A percentile compares a stretch with the other conserved stretches of the same genome.
Conservation (phyloP, 176 grass and related monocot species). For the Musa schizocarpa region DNA sequence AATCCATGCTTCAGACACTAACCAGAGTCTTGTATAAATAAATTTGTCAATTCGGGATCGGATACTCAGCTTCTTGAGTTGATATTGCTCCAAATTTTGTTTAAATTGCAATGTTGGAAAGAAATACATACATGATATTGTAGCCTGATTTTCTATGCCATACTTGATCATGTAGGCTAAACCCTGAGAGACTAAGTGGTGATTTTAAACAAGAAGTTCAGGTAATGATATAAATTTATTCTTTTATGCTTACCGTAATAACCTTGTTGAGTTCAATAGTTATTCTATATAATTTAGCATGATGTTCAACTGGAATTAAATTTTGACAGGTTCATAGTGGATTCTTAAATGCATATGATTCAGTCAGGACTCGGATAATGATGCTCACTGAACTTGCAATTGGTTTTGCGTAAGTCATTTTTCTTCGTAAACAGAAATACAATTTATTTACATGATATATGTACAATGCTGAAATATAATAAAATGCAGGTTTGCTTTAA, state of each 20-base stretch:
- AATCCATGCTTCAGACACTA: background rate
- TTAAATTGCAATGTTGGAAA: background rate
- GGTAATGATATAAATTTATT: constrained; percentile 42
- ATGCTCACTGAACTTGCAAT: constrained; percentile 49
- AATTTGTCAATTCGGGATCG: background rate
- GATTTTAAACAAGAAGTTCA: constrained; percentile 88
- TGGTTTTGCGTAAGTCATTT: constrained; percentile 48
- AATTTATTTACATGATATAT: too few relatives aligned
- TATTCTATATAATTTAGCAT: constrained; percentile 15
- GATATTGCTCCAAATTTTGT: background rate
- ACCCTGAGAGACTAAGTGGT: constrained; percentile 80
- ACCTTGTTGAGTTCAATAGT: constrained; percentile 5
- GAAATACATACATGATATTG: background rate
- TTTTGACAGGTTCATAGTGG: constrained; percentile 78
- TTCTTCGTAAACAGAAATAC: background rate
- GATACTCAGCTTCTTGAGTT: background rate
- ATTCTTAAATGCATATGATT: constrained; percentile 93
- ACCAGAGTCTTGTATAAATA: background rate
- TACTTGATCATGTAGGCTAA: constrained; percentile 48
- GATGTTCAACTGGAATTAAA: background rate
- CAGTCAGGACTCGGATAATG: constrained; percentile 77
- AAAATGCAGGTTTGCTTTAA: background rate
- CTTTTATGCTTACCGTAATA: constrained; percentile 16
- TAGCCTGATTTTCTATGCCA: constrained; percentile 1
- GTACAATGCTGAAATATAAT: background rate